Evolutionary conservation across 495 filamentous ascomycete genomes (phyloP), one percentile per base, ranked within the genome.

Genomic region (Corynascus novoguineensis): DNA sequence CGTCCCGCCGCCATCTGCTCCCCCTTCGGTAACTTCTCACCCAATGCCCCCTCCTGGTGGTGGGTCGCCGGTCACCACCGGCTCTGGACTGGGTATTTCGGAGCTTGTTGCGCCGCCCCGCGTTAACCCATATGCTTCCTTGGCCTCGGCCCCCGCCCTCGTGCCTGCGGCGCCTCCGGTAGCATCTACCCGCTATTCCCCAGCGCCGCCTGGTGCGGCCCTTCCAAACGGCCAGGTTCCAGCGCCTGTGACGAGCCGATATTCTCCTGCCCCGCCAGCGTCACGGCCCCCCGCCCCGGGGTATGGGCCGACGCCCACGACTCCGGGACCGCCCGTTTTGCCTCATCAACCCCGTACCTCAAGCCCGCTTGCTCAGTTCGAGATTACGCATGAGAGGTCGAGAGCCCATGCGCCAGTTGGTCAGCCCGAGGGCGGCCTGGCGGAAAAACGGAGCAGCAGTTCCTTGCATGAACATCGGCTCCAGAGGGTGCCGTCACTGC

Each of bases 321-420:
- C 70, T 47, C 61, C 66, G 5, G 64, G 37, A 5, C 72, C 80
- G 27, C 76, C 81, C 4, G 58, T 78, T 5, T 73, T 90, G 62
- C 79, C 86, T 12, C 90, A 90, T 69, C 88, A 88, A 55, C 89
- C 90, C 9, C 83, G 89, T 51, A 93, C 89, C 19, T 93, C 88
- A 19, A 95, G 90, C 64, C 90, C 89, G 11, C 75, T 95, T 28
- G 91, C 88, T 19, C 83, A 91, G 62, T 81, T 79, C 38, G 73
- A 80, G 64, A 69, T 76, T 17, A 75, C 71, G 24, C 70, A 74
- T 49, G 78, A 79, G 57, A 68, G 62, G 56, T 27, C 71, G 4
- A 67, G 71, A 38, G 53, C 71, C 7, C 64, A 66, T 45, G 63
- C 44, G 9, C 53, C 67, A 11, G 19, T 51, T 5, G 53, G 54